These are phyloP conservation scores for Zymoseptoria passerinii DNA, from an alignment of 2,329 filamentous ascomycete genomes.

Conservation along the genomic window DNA sequence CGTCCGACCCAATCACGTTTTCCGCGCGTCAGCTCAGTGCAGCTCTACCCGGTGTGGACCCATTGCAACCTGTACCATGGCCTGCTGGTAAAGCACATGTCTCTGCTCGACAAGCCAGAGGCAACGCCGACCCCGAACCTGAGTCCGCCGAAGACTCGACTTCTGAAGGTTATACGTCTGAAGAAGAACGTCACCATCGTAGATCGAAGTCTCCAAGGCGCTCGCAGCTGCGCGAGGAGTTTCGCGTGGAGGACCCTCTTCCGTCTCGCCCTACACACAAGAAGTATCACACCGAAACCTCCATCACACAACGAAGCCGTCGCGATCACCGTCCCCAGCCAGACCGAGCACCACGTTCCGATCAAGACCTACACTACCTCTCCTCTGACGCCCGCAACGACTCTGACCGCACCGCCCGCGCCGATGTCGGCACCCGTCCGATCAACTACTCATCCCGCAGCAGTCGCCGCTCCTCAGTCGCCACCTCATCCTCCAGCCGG, in stretches of 20 bases:
- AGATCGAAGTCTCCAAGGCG: background rate
- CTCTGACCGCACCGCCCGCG: constrained; percentile 19
- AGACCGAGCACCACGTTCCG: constrained; percentile 7
- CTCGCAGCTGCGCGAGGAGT: background rate
- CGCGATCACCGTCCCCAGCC: constrained; percentile 2
- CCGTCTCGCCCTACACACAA: constrained; percentile 3
- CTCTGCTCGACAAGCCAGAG: background rate
- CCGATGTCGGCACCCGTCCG: constrained; percentile 11
- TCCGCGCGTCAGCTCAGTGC: constrained; percentile 22
- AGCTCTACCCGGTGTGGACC: constrained; percentile 11
- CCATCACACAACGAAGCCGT: background rate
- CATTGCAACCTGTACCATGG: constrained; percentile 7
- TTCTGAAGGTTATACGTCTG: constrained; percentile 2
- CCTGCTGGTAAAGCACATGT: background rate
- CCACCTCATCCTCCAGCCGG: constrained; percentile 21
- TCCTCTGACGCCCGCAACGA: constrained; percentile 19
- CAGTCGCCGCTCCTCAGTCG: constrained; percentile 28
- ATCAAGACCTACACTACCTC: constrained; percentile 12
- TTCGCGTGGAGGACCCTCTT: background rate
- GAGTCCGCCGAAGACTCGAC: background rate
- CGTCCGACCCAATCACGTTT: constrained; percentile 3
- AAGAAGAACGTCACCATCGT: constrained; percentile 2
- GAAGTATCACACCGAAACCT: constrained; percentile 7
- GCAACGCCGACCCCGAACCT: background rate
- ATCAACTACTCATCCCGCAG: constrained; percentile 16